These are phyloP conservation scores for Colletotrichum tropicicola DNA, from an alignment of 2,329 filamentous ascomycete genomes.

Conservation along the genomic window DNA sequence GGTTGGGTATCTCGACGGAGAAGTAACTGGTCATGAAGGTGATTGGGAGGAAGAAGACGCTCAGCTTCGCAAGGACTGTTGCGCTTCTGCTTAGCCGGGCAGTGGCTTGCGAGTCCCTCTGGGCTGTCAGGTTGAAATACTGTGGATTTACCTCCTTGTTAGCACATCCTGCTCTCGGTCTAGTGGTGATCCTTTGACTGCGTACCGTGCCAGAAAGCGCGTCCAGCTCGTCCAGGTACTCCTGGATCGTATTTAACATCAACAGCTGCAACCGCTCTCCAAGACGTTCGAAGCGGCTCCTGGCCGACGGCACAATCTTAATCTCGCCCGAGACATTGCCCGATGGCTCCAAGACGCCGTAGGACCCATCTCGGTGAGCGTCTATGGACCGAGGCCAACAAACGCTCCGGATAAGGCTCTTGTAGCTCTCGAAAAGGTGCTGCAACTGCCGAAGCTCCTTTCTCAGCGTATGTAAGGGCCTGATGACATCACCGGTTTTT, in stretches of 20 bases:
- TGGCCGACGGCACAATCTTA: slow-evolving; percentile 53
- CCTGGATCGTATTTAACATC: slow-evolving; percentile 68
- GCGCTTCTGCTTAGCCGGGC: slow-evolving; percentile 77
- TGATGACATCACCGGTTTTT: slow-evolving; percentile 63
- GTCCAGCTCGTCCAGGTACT: slow-evolving; percentile 75
- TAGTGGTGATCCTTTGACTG: background rate
- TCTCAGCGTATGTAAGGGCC: slow-evolving; percentile 65
- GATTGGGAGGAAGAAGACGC: slow-evolving; percentile 79
- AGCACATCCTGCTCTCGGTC: background rate
- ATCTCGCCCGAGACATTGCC: slow-evolving; percentile 32
- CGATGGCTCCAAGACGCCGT: background rate
- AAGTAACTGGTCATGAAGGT: slow-evolving; percentile 81
- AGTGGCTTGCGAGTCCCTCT: slow-evolving; percentile 78
- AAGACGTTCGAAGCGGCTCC: slow-evolving; percentile 66
- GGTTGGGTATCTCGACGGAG: slow-evolving; percentile 68
- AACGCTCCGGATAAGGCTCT: slow-evolving; percentile 67
- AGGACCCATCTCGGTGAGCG: background rate
- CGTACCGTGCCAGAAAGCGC: slow-evolving; percentile 73
- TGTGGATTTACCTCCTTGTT: slow-evolving; percentile 40
- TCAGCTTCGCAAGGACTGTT: slow-evolving; percentile 77
- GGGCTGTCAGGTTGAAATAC: slow-evolving; percentile 82
- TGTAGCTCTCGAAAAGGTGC: slow-evolving; percentile 69
- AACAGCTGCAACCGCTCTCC: slow-evolving; percentile 67
- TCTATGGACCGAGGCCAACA: slow-evolving; percentile 51
- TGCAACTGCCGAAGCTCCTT: slow-evolving; percentile 68